Evolutionary conservation across 208 protist genomes (phyloP), one percentile per base, ranked within the genome.

Genomic region (Trypanosoma melophagium): DNA sequence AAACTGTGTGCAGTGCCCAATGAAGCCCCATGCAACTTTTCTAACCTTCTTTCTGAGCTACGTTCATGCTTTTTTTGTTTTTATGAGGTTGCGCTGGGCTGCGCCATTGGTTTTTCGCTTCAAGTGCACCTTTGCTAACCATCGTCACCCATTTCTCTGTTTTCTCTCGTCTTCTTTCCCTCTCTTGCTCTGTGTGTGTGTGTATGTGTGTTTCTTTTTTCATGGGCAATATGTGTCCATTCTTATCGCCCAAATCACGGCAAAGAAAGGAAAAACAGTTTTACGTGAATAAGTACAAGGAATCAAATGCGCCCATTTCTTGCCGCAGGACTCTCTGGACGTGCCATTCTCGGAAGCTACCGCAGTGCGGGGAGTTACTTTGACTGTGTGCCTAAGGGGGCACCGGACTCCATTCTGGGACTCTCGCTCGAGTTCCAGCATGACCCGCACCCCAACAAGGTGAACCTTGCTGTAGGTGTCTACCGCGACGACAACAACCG

Each of bases 381-480:
- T 60, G 56, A 69, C 0, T 53, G 44, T 0, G 78, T 94, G 28
- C 76, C 68, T n/a, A 71, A 64, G 16, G 83, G 80, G n/a, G 79
- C 72, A 7, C 75, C n/a, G 19, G 88, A 94, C 60, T 51, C 83
- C 28, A 95, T 95, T 63, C 77, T 95, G 54, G 89, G 89, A 38
- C 77, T 93, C 19, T 77, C 73, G 3, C 69, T 71, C 2, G 75
- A 77, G 57, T 93, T 87, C 54, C 69, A 84, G 21, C 66, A 66
- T 47, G 97, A 99, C 69, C 51, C 76, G 9, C 56, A 67, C 31
- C 81, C 87, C 22, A 77, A 84, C 10, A 99, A 99, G 81, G 86
- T 99, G 21, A 98, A 98, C 74, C 83, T 99, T 4, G 94, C 83
- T 35, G 87, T 99, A 10, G 98, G 98, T n/a, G 98, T 98, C 2